Conservation (phyloP, 2,329 filamentous ascomycete species). For the Pseudogymnoascus sp. region DNA sequence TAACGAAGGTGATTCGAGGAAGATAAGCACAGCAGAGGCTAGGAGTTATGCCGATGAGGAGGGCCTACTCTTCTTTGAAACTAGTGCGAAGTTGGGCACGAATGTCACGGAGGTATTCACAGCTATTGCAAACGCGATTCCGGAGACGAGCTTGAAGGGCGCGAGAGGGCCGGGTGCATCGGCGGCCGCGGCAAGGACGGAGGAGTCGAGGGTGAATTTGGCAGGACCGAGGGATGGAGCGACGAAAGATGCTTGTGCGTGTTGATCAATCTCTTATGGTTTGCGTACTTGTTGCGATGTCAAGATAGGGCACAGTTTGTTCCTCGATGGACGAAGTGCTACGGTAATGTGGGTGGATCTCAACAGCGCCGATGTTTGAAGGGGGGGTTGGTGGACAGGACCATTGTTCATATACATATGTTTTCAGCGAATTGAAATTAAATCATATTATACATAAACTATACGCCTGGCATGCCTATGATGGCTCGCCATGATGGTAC, state of each 20-base stretch:
- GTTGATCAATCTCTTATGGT: slow-evolving; percentile 38
- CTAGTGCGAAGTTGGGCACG: slow-evolving; percentile 88
- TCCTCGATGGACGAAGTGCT: slow-evolving; percentile 10
- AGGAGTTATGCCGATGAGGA: slow-evolving; percentile 93
- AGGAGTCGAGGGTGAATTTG: slow-evolving; percentile 69
- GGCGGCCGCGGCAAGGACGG: slow-evolving; percentile 43
- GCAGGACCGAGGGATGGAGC: slow-evolving; percentile 62
- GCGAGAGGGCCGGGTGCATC: slow-evolving; percentile 61
- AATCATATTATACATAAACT: slow-evolving; percentile 12
- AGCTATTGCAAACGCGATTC: slow-evolving; percentile 95
- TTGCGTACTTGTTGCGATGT: background rate
- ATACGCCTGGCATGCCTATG: slow-evolving; percentile 37
- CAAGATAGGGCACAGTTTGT: slow-evolving; percentile 11
- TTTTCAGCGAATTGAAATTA: slow-evolving; percentile 7
- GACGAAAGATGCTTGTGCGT: slow-evolving; percentile 88
- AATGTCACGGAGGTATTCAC: slow-evolving; percentile 97
- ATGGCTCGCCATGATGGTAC: slow-evolving; percentile 35
- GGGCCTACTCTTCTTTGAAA: slow-evolving; percentile 91
- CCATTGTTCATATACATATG: slow-evolving; percentile 5
- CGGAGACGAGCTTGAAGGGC: slow-evolving; percentile 91
- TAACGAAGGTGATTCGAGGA: slow-evolving; percentile 64
- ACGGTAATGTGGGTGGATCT: background rate
- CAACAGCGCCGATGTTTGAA: background rate
- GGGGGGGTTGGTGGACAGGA: background rate
- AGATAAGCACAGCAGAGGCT: slow-evolving; percentile 84